Conservation (phyloP, 805 yeast species). For the Suhomyces sp. region DNA sequence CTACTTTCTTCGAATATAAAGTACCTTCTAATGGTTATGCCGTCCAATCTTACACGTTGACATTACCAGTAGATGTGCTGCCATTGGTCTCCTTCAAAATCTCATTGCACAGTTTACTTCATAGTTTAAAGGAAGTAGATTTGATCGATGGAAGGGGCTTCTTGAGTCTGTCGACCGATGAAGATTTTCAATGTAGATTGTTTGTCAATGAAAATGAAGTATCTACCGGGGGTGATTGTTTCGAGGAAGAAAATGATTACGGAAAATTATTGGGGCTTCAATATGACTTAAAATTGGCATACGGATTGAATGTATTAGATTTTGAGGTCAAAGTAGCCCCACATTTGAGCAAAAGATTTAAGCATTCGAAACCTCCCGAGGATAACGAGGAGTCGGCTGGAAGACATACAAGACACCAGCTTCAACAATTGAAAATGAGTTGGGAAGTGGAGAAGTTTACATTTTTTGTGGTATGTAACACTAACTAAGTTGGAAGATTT, state of each 20-base stretch:
- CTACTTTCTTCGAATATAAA: slow-evolving; percentile 38
- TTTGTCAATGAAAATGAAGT: slow-evolving; percentile 41
- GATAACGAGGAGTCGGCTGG: slow-evolving; percentile 33
- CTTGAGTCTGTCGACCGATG: slow-evolving; percentile 34
- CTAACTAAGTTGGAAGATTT: no score
- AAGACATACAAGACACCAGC: slow-evolving; percentile 46
- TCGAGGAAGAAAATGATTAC: slow-evolving; percentile 24
- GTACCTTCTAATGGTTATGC: slow-evolving; percentile 41
- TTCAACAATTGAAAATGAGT: slow-evolving; percentile 43
- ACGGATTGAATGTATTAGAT: slow-evolving; percentile 39
- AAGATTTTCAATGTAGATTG: slow-evolving; percentile 42
- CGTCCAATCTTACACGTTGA: slow-evolving; percentile 36
- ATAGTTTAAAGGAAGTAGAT: slow-evolving; percentile 31
- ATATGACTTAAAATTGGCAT: slow-evolving; percentile 40
- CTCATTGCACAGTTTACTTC: slow-evolving; percentile 33
- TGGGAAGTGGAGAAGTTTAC: slow-evolving; percentile 46
- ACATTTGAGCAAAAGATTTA: slow-evolving; percentile 34
- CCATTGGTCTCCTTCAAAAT: slow-evolving; percentile 35
- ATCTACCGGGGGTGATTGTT: slow-evolving; percentile 29
- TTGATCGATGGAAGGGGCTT: slow-evolving; percentile 32
- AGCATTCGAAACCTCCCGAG: slow-evolving; percentile 20
- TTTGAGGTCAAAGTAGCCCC: slow-evolving; percentile 46
- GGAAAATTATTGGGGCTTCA: slow-evolving; percentile 25
- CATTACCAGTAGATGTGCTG: slow-evolving; percentile 38
- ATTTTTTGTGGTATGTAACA: slow-evolving; percentile 32